These are phyloP conservation scores for Aureobasidium sp. DNA, from an alignment of 2,329 filamentous ascomycete genomes.

Conservation along the genomic window DNA sequence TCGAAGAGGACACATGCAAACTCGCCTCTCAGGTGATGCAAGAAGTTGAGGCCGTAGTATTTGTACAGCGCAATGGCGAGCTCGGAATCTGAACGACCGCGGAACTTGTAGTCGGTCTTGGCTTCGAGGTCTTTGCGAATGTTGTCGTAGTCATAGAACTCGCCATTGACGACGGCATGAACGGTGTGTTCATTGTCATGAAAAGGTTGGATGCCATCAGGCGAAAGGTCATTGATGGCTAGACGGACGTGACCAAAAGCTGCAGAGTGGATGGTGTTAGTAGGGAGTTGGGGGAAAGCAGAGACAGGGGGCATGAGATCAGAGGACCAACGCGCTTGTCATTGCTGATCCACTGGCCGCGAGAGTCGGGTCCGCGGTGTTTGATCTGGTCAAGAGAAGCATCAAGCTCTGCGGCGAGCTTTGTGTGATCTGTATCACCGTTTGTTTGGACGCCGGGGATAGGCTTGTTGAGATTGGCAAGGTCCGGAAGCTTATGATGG, in stretches of 20 bases:
- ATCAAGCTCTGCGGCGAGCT: constrained; percentile 20
- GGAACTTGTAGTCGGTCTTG: constrained; percentile 39
- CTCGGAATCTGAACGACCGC: constrained; percentile 44
- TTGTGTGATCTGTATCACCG: constrained; percentile 17
- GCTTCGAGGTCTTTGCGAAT: constrained; percentile 34
- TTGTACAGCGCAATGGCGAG: constrained; percentile 48
- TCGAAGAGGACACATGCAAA: constrained; percentile 50
- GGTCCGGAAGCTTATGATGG: constrained; percentile 15
- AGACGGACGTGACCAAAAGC: constrained; percentile 46
- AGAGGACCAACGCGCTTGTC: constrained; percentile 37
- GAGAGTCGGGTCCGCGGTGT: constrained; percentile 42
- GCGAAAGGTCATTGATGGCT: constrained; percentile 47
- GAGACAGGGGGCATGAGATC: constrained; percentile 11
- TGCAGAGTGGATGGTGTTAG: constrained; percentile 20
- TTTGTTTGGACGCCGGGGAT: constrained; percentile 17
- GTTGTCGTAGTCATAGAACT: constrained; percentile 50
- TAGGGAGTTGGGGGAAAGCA: constrained; percentile 8
- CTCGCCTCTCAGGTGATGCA: constrained; percentile 46
- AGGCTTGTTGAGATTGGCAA: neutral
- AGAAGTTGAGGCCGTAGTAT: constrained; percentile 40
- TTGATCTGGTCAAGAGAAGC: constrained; percentile 34
- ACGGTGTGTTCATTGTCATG: constrained; percentile 33
- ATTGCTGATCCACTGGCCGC: constrained; percentile 41
- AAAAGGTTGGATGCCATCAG: constrained; percentile 42
- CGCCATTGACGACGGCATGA: constrained; percentile 54